Evolutionary conservation across 345 rosid species (phyloP).

Genomic region (Hibiscus syriacus): DNA sequence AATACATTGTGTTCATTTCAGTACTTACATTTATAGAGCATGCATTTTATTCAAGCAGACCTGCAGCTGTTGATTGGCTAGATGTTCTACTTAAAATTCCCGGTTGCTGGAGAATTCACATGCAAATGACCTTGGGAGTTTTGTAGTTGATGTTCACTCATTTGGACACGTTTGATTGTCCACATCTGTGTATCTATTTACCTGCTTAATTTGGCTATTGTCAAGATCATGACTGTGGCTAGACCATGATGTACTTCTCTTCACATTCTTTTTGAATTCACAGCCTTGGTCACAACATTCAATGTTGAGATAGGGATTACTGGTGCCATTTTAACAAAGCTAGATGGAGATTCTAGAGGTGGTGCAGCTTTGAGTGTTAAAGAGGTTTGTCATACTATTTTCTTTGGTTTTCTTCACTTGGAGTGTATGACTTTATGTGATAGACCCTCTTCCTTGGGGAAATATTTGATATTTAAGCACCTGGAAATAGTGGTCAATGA

Average conservation of each 20-base stretch:
- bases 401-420: neutral
- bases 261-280: slow-evolving; percentile 10
- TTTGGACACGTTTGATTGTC: neutral
- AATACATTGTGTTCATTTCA: neutral
- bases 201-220: neutral
- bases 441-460: neutral
- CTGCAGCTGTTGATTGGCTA: neutral
- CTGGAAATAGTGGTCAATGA: neutral
- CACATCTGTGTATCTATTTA: neutral
- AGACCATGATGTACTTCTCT: neutral
- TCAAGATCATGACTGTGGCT: neutral
- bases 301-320: slow-evolving; percentile 97
- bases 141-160: neutral
- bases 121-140: too few relatives aligned
- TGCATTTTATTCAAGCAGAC: neutral
- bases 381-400: slow-evolving; percentile 54
- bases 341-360: slow-evolving; percentile 98
- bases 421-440: neutral
- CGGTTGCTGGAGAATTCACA: neutral
- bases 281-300: slow-evolving; percentile 93
- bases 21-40: neutral
- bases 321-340: slow-evolving; percentile 96
- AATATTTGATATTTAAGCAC: neutral
- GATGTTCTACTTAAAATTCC: neutral
- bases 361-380: slow-evolving; percentile 98